phyloP scores from a whole-genome alignment of 148 eudicot genomes.

The Nepenthes gracilis region DNA sequence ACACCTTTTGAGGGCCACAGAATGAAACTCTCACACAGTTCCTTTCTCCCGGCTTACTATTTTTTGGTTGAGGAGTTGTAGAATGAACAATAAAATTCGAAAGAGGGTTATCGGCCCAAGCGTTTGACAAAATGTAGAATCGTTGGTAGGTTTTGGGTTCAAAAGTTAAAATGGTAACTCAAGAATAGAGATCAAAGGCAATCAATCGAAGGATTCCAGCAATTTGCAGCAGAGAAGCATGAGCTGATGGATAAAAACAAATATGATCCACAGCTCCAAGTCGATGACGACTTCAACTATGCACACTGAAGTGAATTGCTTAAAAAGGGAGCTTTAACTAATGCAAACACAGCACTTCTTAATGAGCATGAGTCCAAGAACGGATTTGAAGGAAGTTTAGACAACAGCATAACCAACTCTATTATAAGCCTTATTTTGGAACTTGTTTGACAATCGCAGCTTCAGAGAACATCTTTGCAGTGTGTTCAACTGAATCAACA shows the following conservation, averaged over 20 bases:
- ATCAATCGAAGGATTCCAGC: slow-evolving; percentile 17
- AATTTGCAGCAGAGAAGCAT: slow-evolving; percentile 36
- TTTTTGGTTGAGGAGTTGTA: too few relatives aligned
- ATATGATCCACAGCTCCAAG: slow-evolving; percentile 91
- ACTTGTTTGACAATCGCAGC: slow-evolving; percentile 54
- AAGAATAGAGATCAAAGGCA: too few relatives aligned
- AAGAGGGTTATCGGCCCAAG: too few relatives aligned
- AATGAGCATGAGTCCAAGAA: slow-evolving; percentile 25
- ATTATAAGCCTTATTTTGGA: slow-evolving; percentile 78
- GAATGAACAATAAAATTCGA: too few relatives aligned
- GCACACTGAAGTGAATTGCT: slow-evolving; percentile 45
- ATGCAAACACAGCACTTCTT: slow-evolving; percentile 48
- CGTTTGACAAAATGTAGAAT: too few relatives aligned
- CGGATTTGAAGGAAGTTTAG: slow-evolving; percentile 23
- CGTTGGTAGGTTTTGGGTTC: too few relatives aligned
- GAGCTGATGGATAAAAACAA: slow-evolving; percentile 67
- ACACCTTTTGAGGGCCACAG: too few relatives aligned
- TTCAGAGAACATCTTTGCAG: slow-evolving; percentile 49
- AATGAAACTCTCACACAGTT: too few relatives aligned
- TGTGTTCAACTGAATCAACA: slow-evolving; percentile 61
- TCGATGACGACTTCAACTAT: slow-evolving; percentile 76
- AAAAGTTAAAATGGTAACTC: too few relatives aligned
- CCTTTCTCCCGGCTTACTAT: too few relatives aligned
- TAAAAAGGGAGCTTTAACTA: slow-evolving; percentile 68
- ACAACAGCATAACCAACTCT: slow-evolving; percentile 91